These are phyloP conservation scores for Phytophthora litchii DNA, from an alignment of 352 stramenopile genomes.

Conservation along the genomic window DNA sequence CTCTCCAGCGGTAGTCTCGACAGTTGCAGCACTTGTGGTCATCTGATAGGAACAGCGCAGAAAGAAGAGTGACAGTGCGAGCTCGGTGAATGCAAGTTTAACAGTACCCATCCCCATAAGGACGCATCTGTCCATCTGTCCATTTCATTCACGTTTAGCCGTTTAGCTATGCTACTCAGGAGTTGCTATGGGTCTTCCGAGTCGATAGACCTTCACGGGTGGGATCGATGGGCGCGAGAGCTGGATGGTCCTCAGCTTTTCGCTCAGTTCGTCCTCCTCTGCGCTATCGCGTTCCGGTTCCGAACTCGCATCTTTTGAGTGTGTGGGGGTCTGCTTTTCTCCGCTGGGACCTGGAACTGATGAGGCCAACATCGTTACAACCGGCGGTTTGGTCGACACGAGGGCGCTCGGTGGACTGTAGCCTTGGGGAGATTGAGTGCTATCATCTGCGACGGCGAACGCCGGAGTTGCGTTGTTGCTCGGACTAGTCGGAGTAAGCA, in stretches of 20 bases:
- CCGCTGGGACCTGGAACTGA: neutral
- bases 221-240: conserved; percentile 62
- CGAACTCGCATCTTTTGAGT: conserved; percentile 11
- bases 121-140: neutral
- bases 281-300: conserved; percentile 35
- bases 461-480: conserved; percentile 11
- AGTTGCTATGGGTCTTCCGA: conserved; percentile 17
- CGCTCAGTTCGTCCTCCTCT: conserved; percentile 59
- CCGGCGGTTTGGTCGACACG: conserved; percentile 10
- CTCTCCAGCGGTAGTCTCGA: conserved; percentile 7
- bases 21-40: neutral
- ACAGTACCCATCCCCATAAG: conserved; percentile 16
- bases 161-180: neutral
- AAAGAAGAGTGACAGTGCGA: conserved; percentile 16
- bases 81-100: conserved; percentile 21
- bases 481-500: conserved; percentile 17
- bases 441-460: conserved; percentile 6
- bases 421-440: conserved; percentile 3
- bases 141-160: neutral
- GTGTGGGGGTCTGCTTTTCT: conserved; percentile 19
- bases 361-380: conserved; percentile 7
- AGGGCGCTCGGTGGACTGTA: conserved; percentile 21
- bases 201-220: conserved; percentile 51
- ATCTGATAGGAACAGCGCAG: conserved; percentile 3
- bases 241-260: conserved; percentile 74